Evolutionary conservation across 257 asterid species (phyloP).

Genomic region (Misopates orontium): DNA sequence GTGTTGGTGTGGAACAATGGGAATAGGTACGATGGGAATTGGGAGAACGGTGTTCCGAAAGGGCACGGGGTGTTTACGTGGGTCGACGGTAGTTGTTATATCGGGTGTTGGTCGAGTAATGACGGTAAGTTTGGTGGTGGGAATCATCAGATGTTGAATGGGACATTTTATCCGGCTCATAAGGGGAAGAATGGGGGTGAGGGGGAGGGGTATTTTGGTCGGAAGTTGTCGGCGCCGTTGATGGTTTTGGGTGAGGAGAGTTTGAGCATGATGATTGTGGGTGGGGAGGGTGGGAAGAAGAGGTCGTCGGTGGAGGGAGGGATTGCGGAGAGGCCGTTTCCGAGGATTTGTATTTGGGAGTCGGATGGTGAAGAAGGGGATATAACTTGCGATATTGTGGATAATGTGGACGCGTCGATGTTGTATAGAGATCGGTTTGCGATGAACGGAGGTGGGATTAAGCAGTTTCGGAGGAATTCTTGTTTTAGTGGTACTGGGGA

Average conservation of each 20-base stretch:
- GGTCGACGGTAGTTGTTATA: conserved; percentile 89
- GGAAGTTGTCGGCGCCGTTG: conserved; percentile 51
- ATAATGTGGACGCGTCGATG: conserved; percentile 80
- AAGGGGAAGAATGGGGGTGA: conserved; percentile 18
- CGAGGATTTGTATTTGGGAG: conserved; percentile 94
- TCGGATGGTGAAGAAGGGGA: conserved; percentile 97
- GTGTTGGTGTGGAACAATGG: conserved; percentile 82
- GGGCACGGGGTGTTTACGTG: conserved; percentile 91
- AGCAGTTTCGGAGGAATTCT: conserved; percentile 77
- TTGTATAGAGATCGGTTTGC: conserved; percentile 57
- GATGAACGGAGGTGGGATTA: conserved; percentile 54
- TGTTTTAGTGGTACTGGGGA: conserved; percentile 54
- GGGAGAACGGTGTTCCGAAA: conserved; percentile 81
- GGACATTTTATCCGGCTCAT: conserved; percentile 72
- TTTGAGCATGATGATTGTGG: conserved; percentile 35
- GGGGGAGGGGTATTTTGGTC: conserved; percentile 33
- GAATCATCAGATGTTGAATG: conserved; percentile 62
- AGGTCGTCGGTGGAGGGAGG: conserved; percentile 65
- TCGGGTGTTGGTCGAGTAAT: conserved; percentile 68
- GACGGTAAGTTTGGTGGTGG: conserved; percentile 31
- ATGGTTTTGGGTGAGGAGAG: conserved; percentile 46
- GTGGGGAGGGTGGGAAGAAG: conserved; percentile 47
- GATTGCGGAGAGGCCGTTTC: conserved; percentile 58
- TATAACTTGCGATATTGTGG: conserved; percentile 91
- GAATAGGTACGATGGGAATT: conserved; percentile 74